phyloP scores from a whole-genome alignment of 1,284 basidiomycete genomes.

The Lentinula novae-zelandiae region DNA sequence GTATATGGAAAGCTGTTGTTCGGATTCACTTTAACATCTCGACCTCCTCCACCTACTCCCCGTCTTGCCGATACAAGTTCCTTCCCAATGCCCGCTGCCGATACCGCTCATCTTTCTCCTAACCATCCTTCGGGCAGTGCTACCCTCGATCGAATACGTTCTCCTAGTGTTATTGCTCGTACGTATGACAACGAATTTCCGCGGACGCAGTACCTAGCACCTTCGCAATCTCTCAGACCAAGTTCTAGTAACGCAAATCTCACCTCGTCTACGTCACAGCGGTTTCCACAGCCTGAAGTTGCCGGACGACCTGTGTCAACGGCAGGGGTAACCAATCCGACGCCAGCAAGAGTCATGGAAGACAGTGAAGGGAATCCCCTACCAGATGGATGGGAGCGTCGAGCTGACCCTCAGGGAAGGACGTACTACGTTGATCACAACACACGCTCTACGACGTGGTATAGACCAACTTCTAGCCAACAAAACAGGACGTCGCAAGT shows the following conservation, averaged over 20 bases:
- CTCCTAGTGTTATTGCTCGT: constrained; percentile 18
- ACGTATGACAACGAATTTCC: constrained; percentile 22
- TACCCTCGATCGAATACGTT: constrained; percentile 9
- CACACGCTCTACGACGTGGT: constrained; percentile 54
- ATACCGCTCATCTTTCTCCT: constrained; percentile 27
- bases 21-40: constrained; percentile 55
- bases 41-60: constrained; percentile 29
- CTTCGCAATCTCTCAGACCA: constrained; percentile 28
- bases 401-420: constrained; percentile 83
- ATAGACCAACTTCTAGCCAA: constrained; percentile 37
- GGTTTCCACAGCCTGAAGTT: constrained; percentile 35
- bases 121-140: constrained; percentile 16
- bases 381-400: constrained; percentile 91
- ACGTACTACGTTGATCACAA: constrained; percentile 94
- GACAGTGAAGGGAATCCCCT: constrained; percentile 62
- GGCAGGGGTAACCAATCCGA: constrained; percentile 1
- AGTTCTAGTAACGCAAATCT: constrained; percentile 23
- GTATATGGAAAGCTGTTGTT: constrained; percentile 86
- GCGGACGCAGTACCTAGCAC: constrained; percentile 18
- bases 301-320: constrained; percentile 17
- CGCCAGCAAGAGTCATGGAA: constrained; percentile 44
- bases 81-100: constrained; percentile 29
- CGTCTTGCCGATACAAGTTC: constrained; percentile 26
- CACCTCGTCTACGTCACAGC: constrained; percentile 22
- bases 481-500: constrained; percentile 44